Evolutionary conservation across 805 yeast species (phyloP), one percentile per base, ranked within the genome.

Genomic region (Yamadazyma olivae): DNA sequence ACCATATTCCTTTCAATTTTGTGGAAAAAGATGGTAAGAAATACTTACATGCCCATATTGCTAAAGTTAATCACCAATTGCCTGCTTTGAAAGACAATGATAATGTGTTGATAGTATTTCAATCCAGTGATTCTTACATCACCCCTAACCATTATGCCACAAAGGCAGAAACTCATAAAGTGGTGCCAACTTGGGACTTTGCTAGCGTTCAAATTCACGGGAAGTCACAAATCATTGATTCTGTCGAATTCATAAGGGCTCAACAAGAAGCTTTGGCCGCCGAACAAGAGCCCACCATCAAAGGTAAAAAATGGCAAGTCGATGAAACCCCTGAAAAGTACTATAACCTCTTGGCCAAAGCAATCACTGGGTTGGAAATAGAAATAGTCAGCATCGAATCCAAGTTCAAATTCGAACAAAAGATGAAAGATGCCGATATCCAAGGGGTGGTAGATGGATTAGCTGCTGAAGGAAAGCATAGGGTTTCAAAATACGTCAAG

Each of bases 171-270:
- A 74, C 81, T 21, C 81, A 77, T 42, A 79, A 77, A 49, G 68
- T 66, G 27, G 86, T 79, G n/a, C 84, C 86, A 13, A 80, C 86
- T 1, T 81, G 85, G 85, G 80, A 76, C 51, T 79, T 71, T 55
- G 77, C 74, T 2, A 57, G 74, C 3, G 78, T 74, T 21, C 84
- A 81, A 48, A 61, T 72, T 28, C 61, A 71, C 38, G 86, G 86
- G 3, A 67, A 53, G 19, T 68, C 81, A 7, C 59, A 41, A 17
- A 50, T 75, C 12, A 53, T 65, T 15, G 77, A 72, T 34, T 72
- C 70, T 33, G 49, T 54, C 17, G 71, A 61, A 13, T 75, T 71
- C 60, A 64, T 79, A 7, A 45, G 70, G 27, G 39, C 53, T 0
- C 79, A 74, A 46, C 49, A 79, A 28, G 59, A 63, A 17, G 49